These are phyloP conservation scores for Phaeosphaeria sp. DNA, from an alignment of 2,329 filamentous ascomycete species.

Conservation along the genomic window DNA sequence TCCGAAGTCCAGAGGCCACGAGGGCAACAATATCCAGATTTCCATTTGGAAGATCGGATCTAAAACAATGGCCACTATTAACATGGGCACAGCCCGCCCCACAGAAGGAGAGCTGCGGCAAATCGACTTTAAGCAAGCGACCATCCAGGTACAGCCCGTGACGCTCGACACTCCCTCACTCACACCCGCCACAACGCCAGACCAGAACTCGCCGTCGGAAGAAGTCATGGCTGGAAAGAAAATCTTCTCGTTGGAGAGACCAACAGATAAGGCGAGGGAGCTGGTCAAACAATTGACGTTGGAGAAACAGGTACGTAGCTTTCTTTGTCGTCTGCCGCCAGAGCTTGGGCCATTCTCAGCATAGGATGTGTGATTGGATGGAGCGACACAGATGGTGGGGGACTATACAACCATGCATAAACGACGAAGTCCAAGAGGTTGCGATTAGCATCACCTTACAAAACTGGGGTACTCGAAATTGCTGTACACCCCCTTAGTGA, in stretches of 20 bases:
- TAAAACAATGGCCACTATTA: slow-evolving; percentile 40
- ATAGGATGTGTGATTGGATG: not conserved
- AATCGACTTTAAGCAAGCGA: slow-evolving; percentile 42
- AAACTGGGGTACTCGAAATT: not conserved
- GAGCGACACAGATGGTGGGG: not conserved
- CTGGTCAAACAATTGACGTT: slow-evolving; percentile 45
- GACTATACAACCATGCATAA: not conserved
- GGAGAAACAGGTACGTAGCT: slow-evolving; percentile 47
- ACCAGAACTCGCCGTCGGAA: slow-evolving; percentile 31
- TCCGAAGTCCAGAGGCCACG: slow-evolving; percentile 22
- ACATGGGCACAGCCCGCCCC: slow-evolving; percentile 36
- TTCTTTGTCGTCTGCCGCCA: slow-evolving; percentile 7
- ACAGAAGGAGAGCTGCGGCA: slow-evolving; percentile 29
- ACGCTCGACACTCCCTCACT: slow-evolving; percentile 20
- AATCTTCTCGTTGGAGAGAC: slow-evolving; percentile 36
- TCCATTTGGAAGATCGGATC: slow-evolving; percentile 16
- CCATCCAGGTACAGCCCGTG: slow-evolving; percentile 38
- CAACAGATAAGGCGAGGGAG: slow-evolving; percentile 43
- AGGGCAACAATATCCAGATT: slow-evolving; percentile 5
- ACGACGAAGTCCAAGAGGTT: not conserved
- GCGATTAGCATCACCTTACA: not conserved
- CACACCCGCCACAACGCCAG: slow-evolving; percentile 33
- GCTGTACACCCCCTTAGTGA: not conserved
- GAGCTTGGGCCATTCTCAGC: not conserved
- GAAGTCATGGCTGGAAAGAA: slow-evolving; percentile 43